Conservation (phyloP, 495 filamentous ascomycete genomes). For the Penicilliopsis zonata region DNA sequence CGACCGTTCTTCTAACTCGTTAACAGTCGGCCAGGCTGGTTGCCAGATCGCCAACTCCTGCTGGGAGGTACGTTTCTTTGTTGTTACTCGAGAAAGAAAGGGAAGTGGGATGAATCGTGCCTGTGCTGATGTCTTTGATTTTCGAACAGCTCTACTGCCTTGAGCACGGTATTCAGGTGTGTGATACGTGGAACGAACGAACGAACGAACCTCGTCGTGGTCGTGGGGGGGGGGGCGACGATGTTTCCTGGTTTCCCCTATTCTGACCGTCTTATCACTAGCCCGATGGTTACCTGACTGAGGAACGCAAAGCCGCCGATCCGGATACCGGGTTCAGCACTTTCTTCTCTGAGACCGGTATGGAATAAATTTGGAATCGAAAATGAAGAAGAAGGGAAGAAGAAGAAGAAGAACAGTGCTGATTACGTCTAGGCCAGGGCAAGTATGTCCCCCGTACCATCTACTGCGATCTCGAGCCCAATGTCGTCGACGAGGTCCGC, state of each 20-base stretch:
- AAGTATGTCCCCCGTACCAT: conserved; percentile 99
- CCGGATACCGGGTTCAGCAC: conserved; percentile 98
- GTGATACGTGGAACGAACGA: too few species aligned
- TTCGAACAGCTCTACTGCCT: conserved; percentile 86
- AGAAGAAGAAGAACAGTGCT: too few species aligned
- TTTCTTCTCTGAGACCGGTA: conserved; percentile 99
- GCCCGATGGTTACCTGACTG: conserved; percentile 97
- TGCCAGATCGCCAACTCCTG: conserved; percentile 99
- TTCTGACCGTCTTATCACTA: conserved; percentile 33
- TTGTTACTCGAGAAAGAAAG: background rate
- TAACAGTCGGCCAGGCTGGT: conserved; percentile 94
- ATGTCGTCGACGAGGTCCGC: conserved; percentile 98
- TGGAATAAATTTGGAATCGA: conserved; percentile 7
- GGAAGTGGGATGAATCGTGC: background rate
- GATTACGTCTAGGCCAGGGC: conserved; percentile 83
- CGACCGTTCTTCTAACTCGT: conserved; percentile 11
- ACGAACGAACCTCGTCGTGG: too few species aligned
- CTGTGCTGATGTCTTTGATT: conserved; percentile 4
- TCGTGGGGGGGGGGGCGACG: too few species aligned
- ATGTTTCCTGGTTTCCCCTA: too few species aligned
- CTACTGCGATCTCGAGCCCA: conserved; percentile 99
- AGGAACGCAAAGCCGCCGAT: conserved; percentile 93
- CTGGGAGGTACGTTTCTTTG: conserved; percentile 71
- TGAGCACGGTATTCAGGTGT: conserved; percentile 98
- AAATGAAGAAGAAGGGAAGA: too few species aligned